Conservation (phyloP, 2,329 filamentous ascomycete genomes). For the Neofusicoccum sp. region DNA sequence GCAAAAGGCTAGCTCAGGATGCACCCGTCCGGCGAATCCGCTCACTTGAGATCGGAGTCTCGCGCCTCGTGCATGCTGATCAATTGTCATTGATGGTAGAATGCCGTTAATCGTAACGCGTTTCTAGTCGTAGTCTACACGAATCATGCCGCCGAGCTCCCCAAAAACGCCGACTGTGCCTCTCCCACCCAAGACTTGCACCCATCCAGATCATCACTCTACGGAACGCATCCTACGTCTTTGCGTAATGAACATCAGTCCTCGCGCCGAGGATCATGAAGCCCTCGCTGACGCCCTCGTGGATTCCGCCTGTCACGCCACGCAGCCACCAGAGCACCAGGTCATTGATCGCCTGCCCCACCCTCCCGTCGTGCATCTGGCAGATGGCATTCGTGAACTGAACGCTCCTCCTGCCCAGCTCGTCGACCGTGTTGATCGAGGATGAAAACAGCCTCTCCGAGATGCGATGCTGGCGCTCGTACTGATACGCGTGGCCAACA, state of each 20-base stretch:
- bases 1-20: too few species aligned
- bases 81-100: background rate
- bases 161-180: background rate
- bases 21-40: too few species aligned
- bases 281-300: slow-evolving; percentile 61
- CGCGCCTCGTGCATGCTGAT: background rate
- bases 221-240: background rate
- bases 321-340: slow-evolving; percentile 61
- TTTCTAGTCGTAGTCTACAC: background rate
- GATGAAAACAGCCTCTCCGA: slow-evolving; percentile 57
- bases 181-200: background rate
- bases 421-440: slow-evolving; percentile 54
- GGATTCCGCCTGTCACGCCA: slow-evolving; percentile 64
- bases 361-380: slow-evolving; percentile 62
- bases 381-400: slow-evolving; percentile 56
- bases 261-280: slow-evolving; percentile 31
- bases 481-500: slow-evolving; percentile 55
- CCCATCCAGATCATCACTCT: background rate
- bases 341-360: slow-evolving; percentile 59
- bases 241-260: background rate
- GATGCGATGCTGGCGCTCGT: slow-evolving; percentile 66
- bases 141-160: background rate
- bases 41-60: too few species aligned
- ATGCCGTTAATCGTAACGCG: background rate
- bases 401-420: slow-evolving; percentile 52